Evolutionary conservation across 768 basidiomycete species (phyloP).

Genomic region (Suillus tomentosus): DNA sequence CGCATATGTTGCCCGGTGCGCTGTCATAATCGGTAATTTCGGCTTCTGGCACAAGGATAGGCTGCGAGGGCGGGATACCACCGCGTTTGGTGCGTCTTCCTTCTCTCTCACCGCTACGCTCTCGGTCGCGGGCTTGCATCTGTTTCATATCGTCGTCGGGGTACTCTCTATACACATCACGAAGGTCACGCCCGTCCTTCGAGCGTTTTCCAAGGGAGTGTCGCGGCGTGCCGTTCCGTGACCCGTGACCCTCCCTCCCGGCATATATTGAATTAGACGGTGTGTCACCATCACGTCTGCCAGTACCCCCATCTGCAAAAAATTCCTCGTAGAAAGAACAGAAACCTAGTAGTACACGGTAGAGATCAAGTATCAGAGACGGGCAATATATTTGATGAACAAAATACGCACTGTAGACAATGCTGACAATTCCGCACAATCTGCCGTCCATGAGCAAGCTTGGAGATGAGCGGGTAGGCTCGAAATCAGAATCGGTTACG

Average conservation of each 20-base stretch:
- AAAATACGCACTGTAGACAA: too few relatives aligned
- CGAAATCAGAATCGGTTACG: too few relatives aligned
- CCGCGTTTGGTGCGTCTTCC: slow-evolving; percentile 47
- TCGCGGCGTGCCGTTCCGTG: slow-evolving; percentile 41
- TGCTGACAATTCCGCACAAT: too few relatives aligned
- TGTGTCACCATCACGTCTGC: slow-evolving; percentile 50
- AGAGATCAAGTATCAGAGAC: too few relatives aligned
- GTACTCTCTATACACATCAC: slow-evolving; percentile 48
- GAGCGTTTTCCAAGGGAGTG: slow-evolving; percentile 37
- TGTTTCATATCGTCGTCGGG: slow-evolving; percentile 40
- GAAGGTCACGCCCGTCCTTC: slow-evolving; percentile 53
- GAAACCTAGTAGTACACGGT: too few relatives aligned
- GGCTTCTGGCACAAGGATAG: slow-evolving; percentile 71
- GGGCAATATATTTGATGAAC: too few relatives aligned
- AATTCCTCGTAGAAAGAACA: slow-evolving; percentile 68
- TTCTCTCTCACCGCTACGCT: slow-evolving; percentile 37
- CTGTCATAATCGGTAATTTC: slow-evolving; percentile 39
- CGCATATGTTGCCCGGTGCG: slow-evolving; percentile 26
- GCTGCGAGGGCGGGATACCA: slow-evolving; percentile 78
- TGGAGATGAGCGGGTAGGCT: too few relatives aligned
- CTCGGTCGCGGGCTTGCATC: slow-evolving; percentile 30
- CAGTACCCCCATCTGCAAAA: slow-evolving; percentile 73
- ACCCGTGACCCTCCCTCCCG: slow-evolving; percentile 55
- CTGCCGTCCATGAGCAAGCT: too few relatives aligned
- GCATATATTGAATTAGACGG: slow-evolving; percentile 71